Evolutionary conservation across 768 basidiomycete genomes (phyloP).

Genomic region (Tricholoma flavovirens): DNA sequence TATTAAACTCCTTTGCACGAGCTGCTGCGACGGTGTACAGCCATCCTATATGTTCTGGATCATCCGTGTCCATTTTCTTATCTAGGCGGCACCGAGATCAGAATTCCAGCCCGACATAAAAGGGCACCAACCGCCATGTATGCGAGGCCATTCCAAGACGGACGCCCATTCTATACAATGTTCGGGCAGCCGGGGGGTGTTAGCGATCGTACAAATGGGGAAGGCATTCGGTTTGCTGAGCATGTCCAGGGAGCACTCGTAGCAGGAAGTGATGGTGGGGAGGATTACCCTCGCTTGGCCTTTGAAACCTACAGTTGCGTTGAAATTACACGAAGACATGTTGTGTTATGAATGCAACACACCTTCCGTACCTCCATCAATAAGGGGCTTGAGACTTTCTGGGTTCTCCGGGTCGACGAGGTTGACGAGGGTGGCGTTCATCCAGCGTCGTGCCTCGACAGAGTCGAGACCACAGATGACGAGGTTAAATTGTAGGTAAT

Average conservation of each 20-base stretch:
- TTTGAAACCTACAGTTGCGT: slow-evolving; percentile 71
- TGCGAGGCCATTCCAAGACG: slow-evolving; percentile 96
- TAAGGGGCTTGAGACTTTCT: slow-evolving; percentile 92
- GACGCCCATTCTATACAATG: slow-evolving; percentile 99
- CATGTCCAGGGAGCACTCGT: slow-evolving; percentile 98
- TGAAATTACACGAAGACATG: slow-evolving; percentile 1
- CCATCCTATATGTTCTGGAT: slow-evolving; percentile 96
- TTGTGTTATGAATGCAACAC: slow-evolving; percentile 2
- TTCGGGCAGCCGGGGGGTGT: slow-evolving; percentile 95
- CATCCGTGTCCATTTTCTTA: slow-evolving; percentile 95
- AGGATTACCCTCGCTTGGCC: slow-evolving; percentile 97
- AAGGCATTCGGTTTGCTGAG: slow-evolving; percentile 95
- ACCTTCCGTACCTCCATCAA: slow-evolving; percentile 99
- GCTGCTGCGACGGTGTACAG: slow-evolving; percentile 72
- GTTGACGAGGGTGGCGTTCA: slow-evolving; percentile 95
- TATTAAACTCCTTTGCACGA: slow-evolving; percentile 91
- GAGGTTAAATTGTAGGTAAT: slow-evolving; percentile 95
- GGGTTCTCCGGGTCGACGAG: slow-evolving; percentile 90
- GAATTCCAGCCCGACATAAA: neutral
- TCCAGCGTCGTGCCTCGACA: slow-evolving; percentile 96
- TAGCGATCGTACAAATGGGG: slow-evolving; percentile 98
- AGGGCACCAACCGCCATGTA: slow-evolving; percentile 64
- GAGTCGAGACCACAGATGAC: slow-evolving; percentile 97
- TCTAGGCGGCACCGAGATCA: slow-evolving; percentile 39
- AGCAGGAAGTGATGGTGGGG: slow-evolving; percentile 92